A percentile compares a stretch with the other conserved stretches of the same genome.
phyloP scores from a whole-genome alignment of 2,329 filamentous ascomycete species.

The Paramyrothecium sp. region DNA sequence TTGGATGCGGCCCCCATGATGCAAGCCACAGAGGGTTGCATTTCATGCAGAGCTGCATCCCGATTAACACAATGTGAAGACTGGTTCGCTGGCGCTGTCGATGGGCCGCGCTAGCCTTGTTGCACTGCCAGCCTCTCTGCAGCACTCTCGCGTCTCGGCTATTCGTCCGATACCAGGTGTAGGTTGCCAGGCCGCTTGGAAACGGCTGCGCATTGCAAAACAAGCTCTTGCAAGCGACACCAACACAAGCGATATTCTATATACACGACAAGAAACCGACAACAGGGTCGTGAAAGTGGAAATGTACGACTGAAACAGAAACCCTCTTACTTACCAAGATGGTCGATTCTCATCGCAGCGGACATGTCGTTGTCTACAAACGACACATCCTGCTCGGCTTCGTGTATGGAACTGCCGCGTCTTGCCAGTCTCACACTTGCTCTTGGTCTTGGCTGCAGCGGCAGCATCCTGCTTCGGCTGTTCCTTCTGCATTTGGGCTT shows the following conservation, averaged over 20 bases:
- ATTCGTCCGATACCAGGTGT: background rate
- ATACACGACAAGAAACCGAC: background rate
- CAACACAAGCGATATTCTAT: background rate
- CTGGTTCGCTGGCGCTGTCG: too few relatives aligned
- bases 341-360: conserved; percentile 16
- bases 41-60: too few relatives aligned
- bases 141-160: background rate
- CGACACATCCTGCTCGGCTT: conserved; percentile 16
- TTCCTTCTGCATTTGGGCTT: background rate
- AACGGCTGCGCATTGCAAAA: too few relatives aligned
- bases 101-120: too few relatives aligned
- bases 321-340: background rate
- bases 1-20: too few relatives aligned
- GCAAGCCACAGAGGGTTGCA: too few relatives aligned
- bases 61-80: too few relatives aligned
- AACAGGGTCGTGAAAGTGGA: background rate
- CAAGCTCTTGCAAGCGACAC: background rate
- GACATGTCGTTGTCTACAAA: conserved; percentile 17
- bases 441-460: background rate
- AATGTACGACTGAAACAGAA: background rate
- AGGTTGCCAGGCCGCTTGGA: background rate
- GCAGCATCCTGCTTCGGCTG: background rate
- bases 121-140: background rate
- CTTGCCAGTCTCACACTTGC: background rate
- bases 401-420: conserved; percentile 16